Conservation (phyloP, 2,329 filamentous ascomycete species). For the Neopestalotiopsis clavispora region DNA sequence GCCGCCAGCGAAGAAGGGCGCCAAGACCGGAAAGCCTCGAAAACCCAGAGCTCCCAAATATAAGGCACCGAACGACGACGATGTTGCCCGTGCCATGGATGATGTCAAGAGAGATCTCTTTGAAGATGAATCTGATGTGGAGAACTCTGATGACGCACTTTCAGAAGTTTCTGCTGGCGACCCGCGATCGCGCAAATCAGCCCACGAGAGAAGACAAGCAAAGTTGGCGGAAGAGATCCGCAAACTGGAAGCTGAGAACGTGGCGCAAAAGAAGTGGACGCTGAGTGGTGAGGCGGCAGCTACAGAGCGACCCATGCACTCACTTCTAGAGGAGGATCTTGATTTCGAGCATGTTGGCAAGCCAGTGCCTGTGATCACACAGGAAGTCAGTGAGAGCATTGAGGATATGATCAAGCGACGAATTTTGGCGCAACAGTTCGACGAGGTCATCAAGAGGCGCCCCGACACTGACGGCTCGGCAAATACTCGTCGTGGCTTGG, state of each 20-base stretch:
- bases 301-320: conserved; percentile 83
- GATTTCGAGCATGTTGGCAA: conserved; percentile 97
- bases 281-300: conserved; percentile 87
- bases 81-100: conserved; percentile 82
- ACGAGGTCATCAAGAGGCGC: conserved; percentile 83
- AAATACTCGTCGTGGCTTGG: conserved; percentile 69
- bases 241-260: conserved; percentile 84
- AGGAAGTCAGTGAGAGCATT: conserved; percentile 87
- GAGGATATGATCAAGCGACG: conserved; percentile 93
- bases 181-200: conserved; percentile 75
- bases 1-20: conserved; percentile 75
- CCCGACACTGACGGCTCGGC: conserved; percentile 70
- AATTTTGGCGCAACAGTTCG: conserved; percentile 88
- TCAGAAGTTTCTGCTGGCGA: conserved; percentile 72
- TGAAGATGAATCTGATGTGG: conserved; percentile 72
- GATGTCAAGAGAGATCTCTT: conserved; percentile 90
- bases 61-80: conserved; percentile 59
- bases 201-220: conserved; percentile 85
- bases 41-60: conserved; percentile 45
- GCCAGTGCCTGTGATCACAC: conserved; percentile 90
- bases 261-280: conserved; percentile 91
- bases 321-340: conserved; percentile 89
- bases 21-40: conserved; percentile 55
- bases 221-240: conserved; percentile 90
- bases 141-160: conserved; percentile 68